Evolutionary conservation across 78 protist genomes (phyloP).

Genomic region (Dictyostelium purpureum): DNA sequence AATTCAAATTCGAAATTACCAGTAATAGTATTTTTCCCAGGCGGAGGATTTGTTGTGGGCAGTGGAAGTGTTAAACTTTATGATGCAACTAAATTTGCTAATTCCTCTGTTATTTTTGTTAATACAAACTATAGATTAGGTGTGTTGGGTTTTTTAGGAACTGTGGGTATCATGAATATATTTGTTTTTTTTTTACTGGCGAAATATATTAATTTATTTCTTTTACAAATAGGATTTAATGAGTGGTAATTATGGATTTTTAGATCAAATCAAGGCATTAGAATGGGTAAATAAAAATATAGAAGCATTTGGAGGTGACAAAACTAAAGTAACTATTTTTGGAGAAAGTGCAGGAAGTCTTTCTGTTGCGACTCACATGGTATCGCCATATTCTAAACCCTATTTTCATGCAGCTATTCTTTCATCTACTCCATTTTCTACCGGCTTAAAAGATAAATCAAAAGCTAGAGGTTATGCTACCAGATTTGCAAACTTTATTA

Average conservation of each 20-base stretch:
- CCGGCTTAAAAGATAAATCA: neutral
- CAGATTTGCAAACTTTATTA: constrained; percentile 11
- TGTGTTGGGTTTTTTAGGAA: constrained; percentile 34
- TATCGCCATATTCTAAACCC: constrained; percentile 23
- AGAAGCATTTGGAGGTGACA: constrained; percentile 86
- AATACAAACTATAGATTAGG: constrained; percentile 44
- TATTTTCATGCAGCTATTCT: constrained; percentile 76
- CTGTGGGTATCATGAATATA: too few species aligned
- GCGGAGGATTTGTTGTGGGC: constrained; percentile 6
- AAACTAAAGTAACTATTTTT: constrained; percentile 29
- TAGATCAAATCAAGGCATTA: constrained; percentile 85
- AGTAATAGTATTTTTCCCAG: constrained; percentile 12
- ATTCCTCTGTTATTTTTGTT: constrained; percentile 64
- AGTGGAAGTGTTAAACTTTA: constrained; percentile 10
- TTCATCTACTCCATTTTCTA: neutral
- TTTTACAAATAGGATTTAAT: constrained; percentile 14
- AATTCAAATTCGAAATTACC: neutral
- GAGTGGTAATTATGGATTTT: constrained; percentile 79
- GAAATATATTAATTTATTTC: too few species aligned
- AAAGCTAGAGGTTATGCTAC: constrained; percentile 1
- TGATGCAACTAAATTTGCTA: neutral
- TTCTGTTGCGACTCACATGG: constrained; percentile 71
- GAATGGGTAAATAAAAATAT: constrained; percentile 84
- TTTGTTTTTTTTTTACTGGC: too few species aligned
- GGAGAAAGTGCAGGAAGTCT: constrained; percentile 51